These are phyloP conservation scores for Xenosphaeropsis pyriputrescens DNA, from an alignment of 2,329 filamentous ascomycete species.

Conservation along the genomic window DNA sequence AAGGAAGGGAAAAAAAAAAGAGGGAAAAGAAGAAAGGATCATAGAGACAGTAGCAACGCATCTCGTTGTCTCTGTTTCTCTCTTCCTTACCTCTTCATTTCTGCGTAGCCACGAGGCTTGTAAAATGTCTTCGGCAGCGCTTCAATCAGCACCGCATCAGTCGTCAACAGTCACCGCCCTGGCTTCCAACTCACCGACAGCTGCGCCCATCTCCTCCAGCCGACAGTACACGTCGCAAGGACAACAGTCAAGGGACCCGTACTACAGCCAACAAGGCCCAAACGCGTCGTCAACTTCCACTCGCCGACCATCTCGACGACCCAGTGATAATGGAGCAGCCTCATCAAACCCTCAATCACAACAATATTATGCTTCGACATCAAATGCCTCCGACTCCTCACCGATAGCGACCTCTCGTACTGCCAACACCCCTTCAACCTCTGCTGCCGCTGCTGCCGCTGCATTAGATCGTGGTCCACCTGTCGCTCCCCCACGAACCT, in stretches of 20 bases:
- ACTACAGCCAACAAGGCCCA: conserved; percentile 24
- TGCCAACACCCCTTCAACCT: conserved; percentile 21
- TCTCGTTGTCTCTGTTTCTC: too few species aligned
- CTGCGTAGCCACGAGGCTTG: conserved; percentile 1
- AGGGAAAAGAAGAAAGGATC: not conserved
- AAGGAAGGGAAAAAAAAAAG: too few species aligned
- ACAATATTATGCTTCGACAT: conserved; percentile 14
- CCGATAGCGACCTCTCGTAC: conserved; percentile 6
- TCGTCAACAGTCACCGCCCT: conserved; percentile 29
- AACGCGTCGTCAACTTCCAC: conserved; percentile 32
- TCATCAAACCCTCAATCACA: conserved; percentile 13
- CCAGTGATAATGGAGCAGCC: conserved; percentile 31
- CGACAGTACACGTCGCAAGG: conserved; percentile 38
- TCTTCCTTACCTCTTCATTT: too few species aligned
- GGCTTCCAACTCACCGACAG: conserved; percentile 29
- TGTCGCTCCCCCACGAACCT: conserved; percentile 67
- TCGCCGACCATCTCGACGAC: conserved; percentile 34
- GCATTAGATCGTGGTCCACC: conserved; percentile 44
- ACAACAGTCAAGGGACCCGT: conserved; percentile 37
- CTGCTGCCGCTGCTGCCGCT: conserved; percentile 26
- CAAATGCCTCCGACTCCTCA: conserved; percentile 6
- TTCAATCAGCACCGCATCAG: conserved; percentile 44
- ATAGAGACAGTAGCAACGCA: too few species aligned
- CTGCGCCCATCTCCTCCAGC: conserved; percentile 25
- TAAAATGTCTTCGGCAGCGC: conserved; percentile 48